Percentiles rank a stretch among this genome's conserved stretches.
These are phyloP conservation scores for Dryadomyces quercivorus DNA, from an alignment of 2,329 filamentous ascomycete genomes.

Conservation along the genomic window DNA sequence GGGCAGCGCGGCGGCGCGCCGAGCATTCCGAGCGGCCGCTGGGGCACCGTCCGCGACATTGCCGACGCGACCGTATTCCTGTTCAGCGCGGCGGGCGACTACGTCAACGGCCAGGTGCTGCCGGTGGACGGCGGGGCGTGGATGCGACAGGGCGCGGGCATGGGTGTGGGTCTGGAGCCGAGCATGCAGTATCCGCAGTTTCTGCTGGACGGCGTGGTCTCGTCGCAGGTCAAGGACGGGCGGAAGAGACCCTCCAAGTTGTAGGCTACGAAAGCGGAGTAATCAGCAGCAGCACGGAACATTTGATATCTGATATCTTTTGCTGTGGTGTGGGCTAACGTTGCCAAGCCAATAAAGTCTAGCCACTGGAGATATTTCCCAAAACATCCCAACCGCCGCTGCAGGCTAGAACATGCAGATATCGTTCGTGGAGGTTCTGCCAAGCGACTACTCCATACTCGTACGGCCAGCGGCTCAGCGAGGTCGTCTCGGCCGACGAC, in stretches of 20 bases:
- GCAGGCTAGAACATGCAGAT: too few relatives aligned
- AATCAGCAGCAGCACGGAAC: background rate
- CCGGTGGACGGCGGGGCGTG: slow-evolving; percentile 58
- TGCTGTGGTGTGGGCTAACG: too few relatives aligned
- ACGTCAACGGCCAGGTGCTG: slow-evolving; percentile 70
- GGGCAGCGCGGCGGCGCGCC: slow-evolving; percentile 22
- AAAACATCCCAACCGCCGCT: too few relatives aligned
- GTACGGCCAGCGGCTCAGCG: background rate
- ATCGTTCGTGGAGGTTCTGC: too few relatives aligned
- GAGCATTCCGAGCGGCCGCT: slow-evolving; percentile 59
- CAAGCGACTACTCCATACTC: too few relatives aligned
- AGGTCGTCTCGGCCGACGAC: background rate
- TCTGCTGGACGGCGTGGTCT: slow-evolving; percentile 25
- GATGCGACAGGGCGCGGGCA: slow-evolving; percentile 34
- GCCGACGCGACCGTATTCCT: slow-evolving; percentile 85
- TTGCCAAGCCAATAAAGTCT: too few relatives aligned
- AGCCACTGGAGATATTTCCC: too few relatives aligned
- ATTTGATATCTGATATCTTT: too few relatives aligned
- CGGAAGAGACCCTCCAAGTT: slow-evolving; percentile 19
- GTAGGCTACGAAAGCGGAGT: background rate
- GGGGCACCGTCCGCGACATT: slow-evolving; percentile 75
- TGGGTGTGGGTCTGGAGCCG: slow-evolving; percentile 33
- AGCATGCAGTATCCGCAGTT: slow-evolving; percentile 42
- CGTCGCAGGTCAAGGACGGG: slow-evolving; percentile 26
- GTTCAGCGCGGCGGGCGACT: slow-evolving; percentile 76